Conservation (phyloP, 164 flowering plant genomes). For the Vitis rupestris region DNA sequence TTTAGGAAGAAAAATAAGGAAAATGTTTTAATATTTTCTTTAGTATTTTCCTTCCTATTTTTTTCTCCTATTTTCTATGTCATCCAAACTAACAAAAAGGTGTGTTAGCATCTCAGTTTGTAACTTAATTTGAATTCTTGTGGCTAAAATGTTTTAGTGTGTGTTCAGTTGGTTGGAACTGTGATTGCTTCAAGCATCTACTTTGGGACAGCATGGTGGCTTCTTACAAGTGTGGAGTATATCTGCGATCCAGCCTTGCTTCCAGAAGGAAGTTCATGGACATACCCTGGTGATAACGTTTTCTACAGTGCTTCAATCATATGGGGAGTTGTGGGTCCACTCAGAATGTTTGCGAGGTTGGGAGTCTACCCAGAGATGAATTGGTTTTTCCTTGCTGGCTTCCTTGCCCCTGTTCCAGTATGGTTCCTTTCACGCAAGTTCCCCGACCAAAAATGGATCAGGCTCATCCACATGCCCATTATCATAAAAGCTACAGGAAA, state of each 20-base stretch:
- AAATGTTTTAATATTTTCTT: too few relatives aligned
- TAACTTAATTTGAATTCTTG: too few relatives aligned
- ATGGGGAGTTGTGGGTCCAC: slow-evolving; percentile 67
- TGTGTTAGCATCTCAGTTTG: too few relatives aligned
- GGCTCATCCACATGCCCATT: slow-evolving; percentile 58
- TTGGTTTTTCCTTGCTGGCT: slow-evolving; percentile 57
- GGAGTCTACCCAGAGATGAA: slow-evolving; percentile 45
- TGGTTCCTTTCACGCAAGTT: slow-evolving; percentile 32
- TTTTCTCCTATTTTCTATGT: too few relatives aligned
- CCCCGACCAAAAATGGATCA: slow-evolving; percentile 60
- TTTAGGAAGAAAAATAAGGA: too few relatives aligned
- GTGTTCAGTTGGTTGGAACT: slow-evolving; percentile 45
- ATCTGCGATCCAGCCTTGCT: slow-evolving; percentile 37
- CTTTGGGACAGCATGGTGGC: slow-evolving; percentile 64
- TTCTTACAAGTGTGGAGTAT: slow-evolving; percentile 34
- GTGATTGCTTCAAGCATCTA: slow-evolving; percentile 36
- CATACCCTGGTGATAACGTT: slow-evolving; percentile 50
- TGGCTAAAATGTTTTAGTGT: not conserved
- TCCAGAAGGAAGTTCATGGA: slow-evolving; percentile 64
- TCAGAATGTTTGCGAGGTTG: slow-evolving; percentile 38
- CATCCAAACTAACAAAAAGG: too few relatives aligned
- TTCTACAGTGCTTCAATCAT: slow-evolving; percentile 66
- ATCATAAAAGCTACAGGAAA: slow-evolving; percentile 30
- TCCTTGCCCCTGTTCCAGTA: slow-evolving; percentile 41
- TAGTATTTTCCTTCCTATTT: too few relatives aligned